Evolutionary conservation across 2,329 filamentous ascomycete species (phyloP), one percentile per base, ranked within the genome.

Genomic region (Fusarium protoensiforme): DNA sequence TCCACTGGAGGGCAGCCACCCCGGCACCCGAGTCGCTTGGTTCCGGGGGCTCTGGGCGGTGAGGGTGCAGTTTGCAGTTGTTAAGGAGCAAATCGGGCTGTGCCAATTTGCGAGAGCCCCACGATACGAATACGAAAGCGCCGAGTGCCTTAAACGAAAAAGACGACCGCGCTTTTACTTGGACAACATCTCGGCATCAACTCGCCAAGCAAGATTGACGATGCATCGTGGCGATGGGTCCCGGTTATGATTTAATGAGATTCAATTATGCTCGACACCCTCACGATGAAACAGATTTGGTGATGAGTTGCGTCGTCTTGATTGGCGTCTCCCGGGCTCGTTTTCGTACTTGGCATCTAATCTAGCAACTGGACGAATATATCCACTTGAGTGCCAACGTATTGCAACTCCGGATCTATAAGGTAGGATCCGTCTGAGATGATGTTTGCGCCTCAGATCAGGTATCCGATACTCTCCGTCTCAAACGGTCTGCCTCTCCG

Each of bases 81-180:
- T 62, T 57, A 62, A 61, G 61, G 68, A 69, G 66, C 61, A 72
- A 67, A 68, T 70, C 74, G 64, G 65, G 66, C 46, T 57, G 36
- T 61, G 51, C 53, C 57, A 62, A 68, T 70, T 72, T 69, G 63
- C 68, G 71, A 73, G 59, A 39, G 66, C 60, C 38, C 56, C 33
- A 43, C 33, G 64, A 77, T 78, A 79, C 78, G 78, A 80, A 80
- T 80, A 80, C 78, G 78, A 80, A 80, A 65, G 74, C 76, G 76
- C 65, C 61, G 68, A 77, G 22, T 48, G 14, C 41, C 22, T 20
- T 46, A 27, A 48, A 48, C 75, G 75, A 71, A 72, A 69, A 65
- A 64, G 54, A 76, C 63, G 64, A n/a, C 38, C 7, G 38, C 39
- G 36, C 20, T 31, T 16, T 59, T 31, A 14, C 24, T 46, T 57